Base-by-base conservation (phyloP, 257 asterid species). In the Lantana camara region DNA sequence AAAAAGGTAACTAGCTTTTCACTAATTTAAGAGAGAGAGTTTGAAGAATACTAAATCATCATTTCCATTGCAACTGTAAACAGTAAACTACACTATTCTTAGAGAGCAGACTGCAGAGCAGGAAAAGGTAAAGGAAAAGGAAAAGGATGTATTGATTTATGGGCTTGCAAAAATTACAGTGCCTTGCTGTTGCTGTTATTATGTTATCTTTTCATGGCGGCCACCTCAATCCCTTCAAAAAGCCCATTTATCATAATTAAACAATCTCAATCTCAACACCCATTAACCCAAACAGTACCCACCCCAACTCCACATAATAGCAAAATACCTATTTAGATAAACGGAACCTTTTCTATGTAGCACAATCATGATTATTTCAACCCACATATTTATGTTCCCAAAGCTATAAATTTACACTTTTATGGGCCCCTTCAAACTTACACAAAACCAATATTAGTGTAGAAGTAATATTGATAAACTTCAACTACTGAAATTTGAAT, bases 1-100 rank as follows among this genome's bases (percentile, higher is more conserved):
- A 27, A 74, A 78, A 78, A 71, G 83, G 77, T 3, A 6, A 34
- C 64, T 44, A 50, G 59, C 75, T 78, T 78, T 73, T 64, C 72
- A 52, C 57, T 35, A 45, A 65, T 30, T 64, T 56, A 34, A 59
- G 64, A 66, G 74, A 69, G 76, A 73, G 73, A 54, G 69, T 56
- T 67, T 20, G 53, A 15, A 64, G 69, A 75, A 70, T 37, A 17
- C 22, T 49, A 72, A 41, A 64, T 57, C 24, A 64, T 57, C 24
- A 72, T 57, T 72, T 54, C 10, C n/a, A n/a, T 9, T 17, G 20
- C 29, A n/a, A 34, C 29, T 37, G 53, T 44, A 40, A n/a, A 34
- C 29, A 21, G 53, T 44, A 40, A 44, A 44, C 45, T 53, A 49
- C 37, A 59, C 21, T 37, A n/a, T n/a, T n/a, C n/a, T 10, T 44